phyloP scores from a whole-genome alignment of 331 rosid genomes.

The Quercus tomentella region DNA sequence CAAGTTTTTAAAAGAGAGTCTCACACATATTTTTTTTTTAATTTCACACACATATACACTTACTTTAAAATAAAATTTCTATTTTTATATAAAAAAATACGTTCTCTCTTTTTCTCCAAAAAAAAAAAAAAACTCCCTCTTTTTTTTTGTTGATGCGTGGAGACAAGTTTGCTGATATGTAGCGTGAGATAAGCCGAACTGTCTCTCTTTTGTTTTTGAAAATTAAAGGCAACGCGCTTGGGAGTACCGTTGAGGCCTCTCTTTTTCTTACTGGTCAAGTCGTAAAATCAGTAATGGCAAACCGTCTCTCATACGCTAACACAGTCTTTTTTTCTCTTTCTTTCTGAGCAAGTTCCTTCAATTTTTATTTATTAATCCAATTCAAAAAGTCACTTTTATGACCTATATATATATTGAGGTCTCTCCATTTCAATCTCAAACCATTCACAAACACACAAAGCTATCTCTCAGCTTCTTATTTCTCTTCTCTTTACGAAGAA shows the following conservation, averaged over 20 bases:
- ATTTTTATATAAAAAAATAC: no score
- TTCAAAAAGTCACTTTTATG: background rate
- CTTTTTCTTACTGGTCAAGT: slow-evolving; percentile 36
- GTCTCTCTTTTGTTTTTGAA: background rate
- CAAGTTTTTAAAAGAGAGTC: accelerated
- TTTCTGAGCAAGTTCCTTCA: slow-evolving; percentile 27
- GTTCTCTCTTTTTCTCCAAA: accelerated
- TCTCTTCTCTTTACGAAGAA: no score
- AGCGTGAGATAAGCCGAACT: background rate
- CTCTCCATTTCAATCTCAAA: background rate
- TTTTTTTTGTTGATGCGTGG: slow-evolving; percentile 24
- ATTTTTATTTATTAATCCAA: background rate
- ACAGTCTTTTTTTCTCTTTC: slow-evolving; percentile 5
- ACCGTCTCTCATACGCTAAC: slow-evolving; percentile 28
- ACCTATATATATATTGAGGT: slow-evolving; percentile 30
- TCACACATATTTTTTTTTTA: no score
- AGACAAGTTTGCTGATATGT: no score
- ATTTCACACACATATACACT: accelerated
- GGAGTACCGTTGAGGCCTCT: slow-evolving; percentile 15
- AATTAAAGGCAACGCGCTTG: slow-evolving; percentile 34
- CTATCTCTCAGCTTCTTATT: background rate
- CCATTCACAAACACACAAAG: slow-evolving; percentile 7
- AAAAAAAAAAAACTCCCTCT: no score
- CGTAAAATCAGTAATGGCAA: slow-evolving; percentile 42
- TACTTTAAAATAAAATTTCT: accelerated